A percentile compares a stretch with the other conserved stretches of the same genome.
phyloP scores from a whole-genome alignment of 768 basidiomycete species.

The Agrocybe pediades region DNA sequence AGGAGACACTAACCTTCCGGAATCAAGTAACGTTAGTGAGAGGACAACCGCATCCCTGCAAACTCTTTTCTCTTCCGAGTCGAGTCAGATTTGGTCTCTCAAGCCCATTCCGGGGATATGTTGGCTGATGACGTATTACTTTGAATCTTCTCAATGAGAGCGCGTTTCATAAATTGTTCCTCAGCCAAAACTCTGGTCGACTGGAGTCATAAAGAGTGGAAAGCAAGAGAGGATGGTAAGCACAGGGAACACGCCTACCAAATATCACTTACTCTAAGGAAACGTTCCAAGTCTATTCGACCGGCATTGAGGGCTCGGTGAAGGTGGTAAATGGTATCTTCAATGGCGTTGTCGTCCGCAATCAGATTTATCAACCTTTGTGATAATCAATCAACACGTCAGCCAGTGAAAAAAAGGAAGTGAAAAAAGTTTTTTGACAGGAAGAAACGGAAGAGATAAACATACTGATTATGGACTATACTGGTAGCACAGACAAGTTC shows the following conservation, averaged over 20 bases:
- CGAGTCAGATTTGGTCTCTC: constrained; percentile 6
- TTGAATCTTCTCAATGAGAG: constrained; percentile 90
- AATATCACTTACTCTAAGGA: constrained; percentile 70
- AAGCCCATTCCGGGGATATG: constrained; percentile 42
- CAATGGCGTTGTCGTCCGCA: constrained; percentile 99
- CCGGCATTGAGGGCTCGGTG: constrained; percentile 91
- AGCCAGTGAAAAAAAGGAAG: background rate
- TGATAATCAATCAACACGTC: constrained; percentile 10
- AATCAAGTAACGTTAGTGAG: background rate
- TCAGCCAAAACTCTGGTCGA: constrained; percentile 85
- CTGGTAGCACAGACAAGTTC: constrained; percentile 94
- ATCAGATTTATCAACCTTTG: constrained; percentile 88
- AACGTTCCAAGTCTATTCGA: constrained; percentile 91
- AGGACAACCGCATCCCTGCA: background rate
- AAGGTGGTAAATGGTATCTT: constrained; percentile 97
- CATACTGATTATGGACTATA: constrained; percentile 97
- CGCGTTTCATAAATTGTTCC: constrained; percentile 97
- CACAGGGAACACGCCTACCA: constrained; percentile 4
- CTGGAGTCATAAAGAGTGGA: constrained; percentile 46
- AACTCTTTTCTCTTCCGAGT: background rate
- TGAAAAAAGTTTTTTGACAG: constrained; percentile 12
- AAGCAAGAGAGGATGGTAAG: constrained; percentile 9
- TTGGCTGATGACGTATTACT: constrained; percentile 40
- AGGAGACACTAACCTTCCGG: too few species aligned
- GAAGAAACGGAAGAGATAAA: constrained; percentile 3